Base-by-base conservation (phyloP, 495 filamentous ascomycete species). In the Daldinia loculata region DNA sequence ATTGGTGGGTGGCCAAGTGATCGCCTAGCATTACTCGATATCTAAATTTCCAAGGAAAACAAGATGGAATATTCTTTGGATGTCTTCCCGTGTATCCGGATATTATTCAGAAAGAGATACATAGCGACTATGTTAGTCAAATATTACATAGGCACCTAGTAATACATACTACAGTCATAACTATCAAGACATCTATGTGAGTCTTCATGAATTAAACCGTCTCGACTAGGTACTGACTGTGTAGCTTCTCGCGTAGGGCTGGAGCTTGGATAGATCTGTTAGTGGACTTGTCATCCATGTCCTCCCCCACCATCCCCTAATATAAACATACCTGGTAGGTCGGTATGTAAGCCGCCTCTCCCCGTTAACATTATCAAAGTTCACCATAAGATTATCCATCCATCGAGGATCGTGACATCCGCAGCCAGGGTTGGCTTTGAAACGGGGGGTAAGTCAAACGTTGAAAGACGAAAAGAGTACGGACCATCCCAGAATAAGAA, bases 71-170 rank as follows among this genome's bases (percentile, higher is more conserved):
- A 36, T 59, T 56, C 56, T 65, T 29, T 36, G 29, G 56, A 45
- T 19, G 32, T 58, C 48, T 66, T 60, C 65, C 70, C 70, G 70
- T 60, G 12, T 52, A 69, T 69, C 70, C 70, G 66, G 24, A 17
- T 56, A 45, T 60, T 22, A 12, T 39, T 39, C 9, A 39, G 34
- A 41, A 38, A 1, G 12, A 58, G 30, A 58, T 29, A 29, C 4
- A 6, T 58, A 29, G 8, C 22, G 11, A n/a, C 19, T 34, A 14
- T 2, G 14, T 32, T 26, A 32, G 22, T 26, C 19, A 58, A 26
- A 38, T 0, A 58, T 38, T 9, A 24, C 19, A 48, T 48, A n/a
- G n/a, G n/a, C n/a, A n/a, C n/a, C n/a, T n/a, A 48, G 43, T 48
- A 22, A 48, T 22, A 5, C 1, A 32, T 9, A 8, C 43, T 24